Conservation (phyloP, 345 rosid species). For the Bruguiera sexangula region DNA sequence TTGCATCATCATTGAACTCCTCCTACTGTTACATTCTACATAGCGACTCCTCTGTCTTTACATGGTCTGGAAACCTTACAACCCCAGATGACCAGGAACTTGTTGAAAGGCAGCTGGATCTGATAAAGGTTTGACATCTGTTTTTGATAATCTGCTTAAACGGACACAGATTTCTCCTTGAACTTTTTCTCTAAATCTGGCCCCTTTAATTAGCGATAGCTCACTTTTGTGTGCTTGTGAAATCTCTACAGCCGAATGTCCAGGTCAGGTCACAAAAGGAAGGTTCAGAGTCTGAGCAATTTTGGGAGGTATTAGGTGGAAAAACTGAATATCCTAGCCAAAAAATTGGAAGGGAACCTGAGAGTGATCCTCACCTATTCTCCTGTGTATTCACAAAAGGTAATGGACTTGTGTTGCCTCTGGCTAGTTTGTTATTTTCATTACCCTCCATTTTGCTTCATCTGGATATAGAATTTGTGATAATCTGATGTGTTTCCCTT, state of each 20-base stretch:
- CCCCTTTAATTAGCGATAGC: neutral
- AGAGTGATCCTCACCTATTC: constrained; percentile 91
- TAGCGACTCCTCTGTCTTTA: constrained; percentile 63
- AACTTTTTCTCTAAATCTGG: too few relatives aligned
- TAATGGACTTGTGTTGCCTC: constrained; percentile 19
- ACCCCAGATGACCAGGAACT: constrained; percentile 75
- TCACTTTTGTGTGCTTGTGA: neutral
- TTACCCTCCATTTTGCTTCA: constrained; percentile 1
- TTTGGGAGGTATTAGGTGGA: constrained; percentile 88
- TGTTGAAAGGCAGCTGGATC: constrained; percentile 90
- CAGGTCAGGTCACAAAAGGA: constrained; percentile 84
- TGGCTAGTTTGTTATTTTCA: constrained; percentile 7
- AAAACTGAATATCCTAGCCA: constrained; percentile 79
- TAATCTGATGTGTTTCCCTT: constrained; percentile 24
- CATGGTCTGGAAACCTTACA: constrained; percentile 91
- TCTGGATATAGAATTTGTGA: constrained; percentile 4
- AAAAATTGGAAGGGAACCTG: constrained; percentile 66
- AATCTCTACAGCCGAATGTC: constrained; percentile 66
- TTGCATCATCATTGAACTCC: constrained; percentile 80
- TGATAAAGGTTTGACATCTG: constrained; percentile 69
- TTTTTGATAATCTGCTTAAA: neutral
- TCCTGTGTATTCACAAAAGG: constrained; percentile 79
- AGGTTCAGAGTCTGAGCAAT: constrained; percentile 86
- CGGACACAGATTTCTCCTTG: constrained; percentile 3
- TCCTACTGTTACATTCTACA: constrained; percentile 92